Base-by-base conservation (phyloP, 805 yeast species). In the Wickerhamiella allomyrinae region DNA sequence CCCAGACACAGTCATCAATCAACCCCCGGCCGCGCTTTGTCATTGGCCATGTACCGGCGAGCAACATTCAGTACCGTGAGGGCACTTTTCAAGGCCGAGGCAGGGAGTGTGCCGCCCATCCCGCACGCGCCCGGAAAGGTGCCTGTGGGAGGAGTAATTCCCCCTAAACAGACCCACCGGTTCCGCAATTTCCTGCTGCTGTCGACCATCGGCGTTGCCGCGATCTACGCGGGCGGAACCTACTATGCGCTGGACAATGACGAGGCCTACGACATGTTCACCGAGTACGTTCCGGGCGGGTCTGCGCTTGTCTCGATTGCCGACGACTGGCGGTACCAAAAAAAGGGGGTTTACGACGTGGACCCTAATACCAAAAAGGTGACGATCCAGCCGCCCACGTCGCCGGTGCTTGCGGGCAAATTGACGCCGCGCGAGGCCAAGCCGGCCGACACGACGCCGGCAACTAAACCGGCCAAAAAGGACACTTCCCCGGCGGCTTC, bases 221-320 rank as follows among this genome's bases (percentile, higher is more conserved):
- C 60, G 3, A 56, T 71, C 20, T 79, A 77, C 49, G 75, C 72
- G 27, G 75, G 69, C 27, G 84, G 82, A 41, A 70, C 76, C n/a
- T 73, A 70, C 41, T 60, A 69, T 43, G 66, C 85, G 11, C 62
- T 74, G 23, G 62, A 71, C 47, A 68, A 68, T 53, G 80, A 77
- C 49, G 65, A 71, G 14, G 69, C 77, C 56, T 77, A 74, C 49
- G 83, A 79, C 49, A 49, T 66, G 37, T 79, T 76, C 58, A 66
- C 76, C 19, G 77, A 76, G 49, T 71, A 70, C 45, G 71, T 79
- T 36, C 91, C 91, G 15, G 66, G 70, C 40, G 82, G 76, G 29
- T 80, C 76, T 51, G 59, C 60, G 19, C 60, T 71, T 23, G 68
- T 78, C 23, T 72, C 73, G 41, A 51, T 57, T 7, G 62, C 70